Evolutionary conservation across 371 early-diverging fungal species (phyloP), one percentile per base, ranked within the genome.

Genomic region (Chytridiales sp.): DNA sequence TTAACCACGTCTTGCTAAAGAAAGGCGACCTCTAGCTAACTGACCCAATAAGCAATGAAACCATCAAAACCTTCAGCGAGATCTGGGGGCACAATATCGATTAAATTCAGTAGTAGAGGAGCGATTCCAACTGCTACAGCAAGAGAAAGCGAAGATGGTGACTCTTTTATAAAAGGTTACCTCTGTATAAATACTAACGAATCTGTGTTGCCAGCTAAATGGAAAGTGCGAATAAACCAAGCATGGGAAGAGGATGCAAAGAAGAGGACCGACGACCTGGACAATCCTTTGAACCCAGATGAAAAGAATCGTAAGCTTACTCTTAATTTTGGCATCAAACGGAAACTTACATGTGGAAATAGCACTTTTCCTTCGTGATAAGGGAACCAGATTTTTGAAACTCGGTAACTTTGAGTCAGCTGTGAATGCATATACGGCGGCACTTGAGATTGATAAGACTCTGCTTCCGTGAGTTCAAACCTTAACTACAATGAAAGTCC

Each of bases 91-190:
- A 41, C 24, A 3, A 76, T 74, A 32, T 29, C 17, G 17, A 52
- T 75, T 21, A 56, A 24, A 15, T 74, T 76, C 40, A 74, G 76
- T 4, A 59, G 64, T 13, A 52, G 79, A 24, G 70, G 68, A 6
- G 24, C 59, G 32, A 59, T 73, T 8, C 79, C 79, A 8, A 76
- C 76, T 6, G 39, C 70, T 13, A 69, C 69, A 22, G 79, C 79
- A 9, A 63, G 79, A 2, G 76, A 75, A 59, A 74, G 66, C n/a
- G 79, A 78, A 66, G 79, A 78, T 49, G 70, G 74, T 77, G 9
- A 56, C 4, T 24, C 11, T 29, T 61, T 43, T 30, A 26, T 26
- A 9, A 9, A 57, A 21, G 1, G 9, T 24, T 56, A n/a, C n/a
- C 8, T 38, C 4, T 26, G 22, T 3, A 41, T 15, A 15, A 3